Evolutionary conservation across 371 early-diverging fungal species (phyloP), one percentile per base, ranked within the genome.

Genomic region (Dinochytrium kinnereticum): DNA sequence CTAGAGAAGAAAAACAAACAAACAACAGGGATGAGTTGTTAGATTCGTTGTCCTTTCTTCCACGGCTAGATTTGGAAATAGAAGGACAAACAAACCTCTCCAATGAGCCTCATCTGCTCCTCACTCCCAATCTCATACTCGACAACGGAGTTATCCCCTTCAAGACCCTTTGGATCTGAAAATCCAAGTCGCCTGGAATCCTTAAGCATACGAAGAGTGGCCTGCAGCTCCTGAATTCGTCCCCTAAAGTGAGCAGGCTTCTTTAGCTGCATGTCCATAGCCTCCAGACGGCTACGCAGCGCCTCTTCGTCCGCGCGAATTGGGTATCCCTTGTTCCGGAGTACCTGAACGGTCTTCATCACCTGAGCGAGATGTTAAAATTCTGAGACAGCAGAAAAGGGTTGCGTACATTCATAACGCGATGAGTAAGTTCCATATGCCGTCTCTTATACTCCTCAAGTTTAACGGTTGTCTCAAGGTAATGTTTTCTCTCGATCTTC

Each of bases 301-400:
- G 82, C 76, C 80, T 96, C 96, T 75, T 96, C 96, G 59, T 96
- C 93, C 21, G 88, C 88, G 26, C 92, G 88, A 40, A 96, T 86
- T 3, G 93, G 88, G 72, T 92, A 89, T 0, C 95, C 95, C 51
- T 91, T 88, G 75, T 91, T 88, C 36, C 93, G 88, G 72, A 96
- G 80, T 2, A 96, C 82, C 82, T 94, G 93, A 24, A 93, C 88
- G 53, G 88, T 81, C 78, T 91, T 94, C 87, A 95, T 88, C 49
- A 96, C 80, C 91, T 93, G 76, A 19, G 19, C 67, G 28, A 50
- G n/a, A 64, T 37, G 7, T 59, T 57, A 36, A 21, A n/a, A 31
- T 53, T 26, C 44, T 49, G 38, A 38, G 10, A 37, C 0, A 26
- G 53, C 55, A 36, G 30, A 40, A 36, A 44, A 38, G 33, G 21